phyloP scores from a whole-genome alignment of 2,329 filamentous ascomycete species.

The Aspergillus latus region DNA sequence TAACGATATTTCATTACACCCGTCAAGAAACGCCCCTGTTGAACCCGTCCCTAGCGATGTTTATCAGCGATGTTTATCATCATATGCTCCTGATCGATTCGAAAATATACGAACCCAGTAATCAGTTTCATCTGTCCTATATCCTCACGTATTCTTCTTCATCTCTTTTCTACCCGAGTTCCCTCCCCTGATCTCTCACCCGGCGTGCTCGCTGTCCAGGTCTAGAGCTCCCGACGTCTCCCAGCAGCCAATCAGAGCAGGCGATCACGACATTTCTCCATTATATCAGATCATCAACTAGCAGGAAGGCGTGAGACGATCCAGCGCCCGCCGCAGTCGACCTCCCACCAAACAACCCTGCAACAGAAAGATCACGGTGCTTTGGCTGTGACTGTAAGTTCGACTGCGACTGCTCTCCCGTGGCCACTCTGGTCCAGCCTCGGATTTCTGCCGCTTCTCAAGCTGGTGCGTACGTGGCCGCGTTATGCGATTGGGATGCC shows the following conservation, averaged over 20 bases:
- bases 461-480: constrained; percentile 28
- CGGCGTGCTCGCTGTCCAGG: not conserved
- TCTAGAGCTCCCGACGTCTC: not conserved
- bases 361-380: constrained; percentile 9
- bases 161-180: no score
- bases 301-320: constrained; percentile 27
- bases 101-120: no score
- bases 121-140: no score
- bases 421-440: constrained; percentile 9
- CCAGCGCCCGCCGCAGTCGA: constrained; percentile 12
- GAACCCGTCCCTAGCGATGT: not conserved
- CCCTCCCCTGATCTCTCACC: no score
- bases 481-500: constrained; percentile 25
- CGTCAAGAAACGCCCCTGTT: not conserved
- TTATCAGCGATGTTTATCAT: not conserved
- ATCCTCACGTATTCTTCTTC: no score
- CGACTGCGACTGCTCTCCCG: not conserved
- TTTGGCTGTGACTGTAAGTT: constrained; percentile 12
- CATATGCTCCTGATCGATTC: no score
- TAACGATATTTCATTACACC: not conserved
- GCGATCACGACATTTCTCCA: constrained; percentile 48
- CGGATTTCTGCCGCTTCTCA: constrained; percentile 13
- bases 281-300: constrained; percentile 44
- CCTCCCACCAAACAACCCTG: constrained; percentile 8
- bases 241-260: constrained; percentile 27